Base-by-base conservation (phyloP, 257 asterid genomes). In the Nicotiana tabacum region DNA sequence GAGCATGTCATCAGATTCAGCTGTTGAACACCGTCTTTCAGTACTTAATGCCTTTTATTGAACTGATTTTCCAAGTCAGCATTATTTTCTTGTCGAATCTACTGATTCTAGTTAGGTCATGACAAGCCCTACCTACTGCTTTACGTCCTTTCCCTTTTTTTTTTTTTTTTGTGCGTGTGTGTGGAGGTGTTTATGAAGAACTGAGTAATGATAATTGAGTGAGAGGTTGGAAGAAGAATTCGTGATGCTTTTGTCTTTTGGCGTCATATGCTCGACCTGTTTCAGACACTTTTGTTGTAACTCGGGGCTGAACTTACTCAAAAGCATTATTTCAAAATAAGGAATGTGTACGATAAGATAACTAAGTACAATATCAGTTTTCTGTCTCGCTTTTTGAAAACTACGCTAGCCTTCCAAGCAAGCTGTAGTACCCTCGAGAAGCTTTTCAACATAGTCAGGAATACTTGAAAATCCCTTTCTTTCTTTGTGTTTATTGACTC, bases 1-100 rank as follows among this genome's bases (percentile, higher is more conserved):
- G 46, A 48, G 80, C 64, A 76, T 51, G 80, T 7, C 80, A 51
- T 76, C 64, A 51, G 16, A 51, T 76, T 76, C 62, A 76, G 64
- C 64, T 27, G 80, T 51, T 29, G 46, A 51, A 51, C 80, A 27
- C 15, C 3, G 80, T 76, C 80, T 76, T 48, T 76, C 46, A 51
- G 80, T 76, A 29, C 16, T 51, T 76, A 24, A 46, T 72, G 46
- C 27, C 64, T 76, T 76, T 76, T 51, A 27, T 51, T 29, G n/a
- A 72, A 76, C 64, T 76, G 24, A 76, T 76, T 51, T 24, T 15
- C 64, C 17, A 76, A 76, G 62, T 29, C 10, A 15, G 29, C 43
- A 15, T 16, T 76, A 13, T 5, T 51, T 51, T 74, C 37, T 51
- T 29, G 27, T 51, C 9, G 29, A 51, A 51, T 76, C 64, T 76